A percentile compares a stretch with the other conserved stretches of the same genome.
Conservation (phyloP, 257 asterid species). For the Jacaranda mimosifolia region DNA sequence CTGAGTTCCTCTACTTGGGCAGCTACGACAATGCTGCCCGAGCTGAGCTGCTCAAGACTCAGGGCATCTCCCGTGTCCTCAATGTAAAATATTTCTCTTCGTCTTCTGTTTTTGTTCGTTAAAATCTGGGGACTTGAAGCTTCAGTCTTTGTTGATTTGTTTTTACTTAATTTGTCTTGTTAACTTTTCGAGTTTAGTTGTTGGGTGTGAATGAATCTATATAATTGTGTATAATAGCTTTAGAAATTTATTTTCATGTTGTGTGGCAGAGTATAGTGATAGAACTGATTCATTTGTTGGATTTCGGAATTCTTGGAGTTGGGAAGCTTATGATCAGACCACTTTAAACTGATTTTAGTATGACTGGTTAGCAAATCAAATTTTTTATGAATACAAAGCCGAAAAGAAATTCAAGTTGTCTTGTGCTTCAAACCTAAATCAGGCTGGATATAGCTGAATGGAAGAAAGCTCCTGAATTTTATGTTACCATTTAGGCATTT, state of each 20-base stretch:
- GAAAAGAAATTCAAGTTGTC: not conserved
- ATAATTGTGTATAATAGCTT: not conserved
- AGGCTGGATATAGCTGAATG: conserved; percentile 12
- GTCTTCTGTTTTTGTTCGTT: not conserved
- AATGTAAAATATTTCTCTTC: conserved; percentile 54
- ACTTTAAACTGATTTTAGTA: not conserved
- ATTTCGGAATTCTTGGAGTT: not conserved
- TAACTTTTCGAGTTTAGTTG: conserved; percentile 1
- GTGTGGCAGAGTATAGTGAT: not conserved
- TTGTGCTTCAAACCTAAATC: not conserved
- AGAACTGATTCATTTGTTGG: not conserved
- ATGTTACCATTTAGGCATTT: not conserved
- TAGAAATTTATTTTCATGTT: not conserved
- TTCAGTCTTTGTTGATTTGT: not conserved
- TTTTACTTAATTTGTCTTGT: not conserved
- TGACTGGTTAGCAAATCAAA: not conserved
- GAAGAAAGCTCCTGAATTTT: not conserved
- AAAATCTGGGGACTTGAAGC: not conserved
- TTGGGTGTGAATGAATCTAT: not conserved
- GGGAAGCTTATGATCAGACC: not conserved
- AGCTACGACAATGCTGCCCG: conserved; percentile 96
- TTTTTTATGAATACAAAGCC: not conserved
- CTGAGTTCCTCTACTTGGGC: conserved; percentile 90
- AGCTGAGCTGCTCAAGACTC: conserved; percentile 91
- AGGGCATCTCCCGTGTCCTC: conserved; percentile 90